Percentiles rank a stretch among this genome's conserved stretches.
These are phyloP conservation scores for Garcia nutans DNA, from an alignment of 345 rosid species.

Conservation along the genomic window DNA sequence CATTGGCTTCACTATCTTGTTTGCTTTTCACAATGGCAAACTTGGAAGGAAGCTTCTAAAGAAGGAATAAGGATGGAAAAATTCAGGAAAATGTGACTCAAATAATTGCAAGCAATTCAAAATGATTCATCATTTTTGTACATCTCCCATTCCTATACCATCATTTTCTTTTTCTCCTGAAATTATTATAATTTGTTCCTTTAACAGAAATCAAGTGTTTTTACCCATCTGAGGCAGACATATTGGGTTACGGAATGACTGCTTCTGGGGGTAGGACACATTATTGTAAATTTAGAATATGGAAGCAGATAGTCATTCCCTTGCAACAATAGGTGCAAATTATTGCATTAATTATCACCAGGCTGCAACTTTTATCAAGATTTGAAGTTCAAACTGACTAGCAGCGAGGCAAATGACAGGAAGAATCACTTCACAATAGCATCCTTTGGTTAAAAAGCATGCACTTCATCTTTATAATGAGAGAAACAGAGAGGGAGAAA, in stretches of 20 bases:
- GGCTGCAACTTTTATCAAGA: neutral
- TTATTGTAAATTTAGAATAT: no score
- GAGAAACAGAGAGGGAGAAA: neutral
- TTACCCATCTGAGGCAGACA: no score
- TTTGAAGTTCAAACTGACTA: neutral
- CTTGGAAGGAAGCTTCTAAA: conserved; percentile 42
- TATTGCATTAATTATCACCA: neutral
- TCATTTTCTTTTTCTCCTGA: no score
- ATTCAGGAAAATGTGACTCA: conserved; percentile 2
- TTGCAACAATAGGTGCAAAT: neutral
- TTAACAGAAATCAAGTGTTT: no score
- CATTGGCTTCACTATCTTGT: conserved; percentile 29
- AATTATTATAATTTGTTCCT: no score
- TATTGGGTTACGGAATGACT: no score
- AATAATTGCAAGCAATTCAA: neutral
- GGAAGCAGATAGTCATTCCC: neutral
- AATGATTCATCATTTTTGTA: no score
- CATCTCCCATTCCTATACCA: no score
- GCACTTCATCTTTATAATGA: neutral
- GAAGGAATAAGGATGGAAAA: conserved; percentile 11
- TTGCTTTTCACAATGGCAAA: conserved; percentile 34
- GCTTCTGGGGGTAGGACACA: no score
- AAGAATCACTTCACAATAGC: neutral
- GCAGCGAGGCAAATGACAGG: neutral
- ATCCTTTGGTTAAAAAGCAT: neutral